Evolutionary conservation across 2,329 filamentous ascomycete species (phyloP), one percentile per base, ranked within the genome.

Genomic region (Cyanodermella asteris): DNA sequence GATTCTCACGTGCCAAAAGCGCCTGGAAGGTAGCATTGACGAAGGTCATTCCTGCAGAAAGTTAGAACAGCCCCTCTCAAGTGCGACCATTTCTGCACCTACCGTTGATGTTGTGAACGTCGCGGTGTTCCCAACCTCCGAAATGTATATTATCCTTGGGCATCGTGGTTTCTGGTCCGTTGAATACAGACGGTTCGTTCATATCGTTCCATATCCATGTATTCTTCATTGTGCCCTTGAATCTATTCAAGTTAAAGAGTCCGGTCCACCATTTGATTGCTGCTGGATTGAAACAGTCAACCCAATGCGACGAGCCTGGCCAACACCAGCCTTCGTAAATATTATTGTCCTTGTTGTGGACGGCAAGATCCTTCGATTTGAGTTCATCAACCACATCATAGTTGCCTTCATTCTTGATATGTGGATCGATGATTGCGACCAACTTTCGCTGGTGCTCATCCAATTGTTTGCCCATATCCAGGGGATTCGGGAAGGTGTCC

Each of bases 141-240:
- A 75, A 55, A 45, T 97, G 87, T 16, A 97, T 51, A 45, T 97
- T 97, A 55, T 97, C 87, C 51, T 93, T 93, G 32, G 87, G 87
- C 82, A 94, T 94, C 5, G 84, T 94, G 3, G 81, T 91, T 49
- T 97, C 87, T 0, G 87, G 87, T 0, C 87, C 87, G 45, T 94
- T 94, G 58, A 97, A 97, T 2, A 97, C 87, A 0, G 87, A 94
- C 1, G 87, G 87, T 53, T 97, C 87, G 44, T 93, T 94, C 87
- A 97, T 97, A 47, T 97, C 87, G 47, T 97, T 97, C 87, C 87
- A 97, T 39, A 97, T 68, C 49, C 80, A 93, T 0, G 78, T 72
- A 47, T 94, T 97, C 34, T 72, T 60, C 38, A 72, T 62, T 2
- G 80, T 80, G 23, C 81, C 82, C 47, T 78, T 77, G 61, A 93